phyloP scores from a whole-genome alignment of 345 rosid genomes.

The Pelargonium nanum region DNA sequence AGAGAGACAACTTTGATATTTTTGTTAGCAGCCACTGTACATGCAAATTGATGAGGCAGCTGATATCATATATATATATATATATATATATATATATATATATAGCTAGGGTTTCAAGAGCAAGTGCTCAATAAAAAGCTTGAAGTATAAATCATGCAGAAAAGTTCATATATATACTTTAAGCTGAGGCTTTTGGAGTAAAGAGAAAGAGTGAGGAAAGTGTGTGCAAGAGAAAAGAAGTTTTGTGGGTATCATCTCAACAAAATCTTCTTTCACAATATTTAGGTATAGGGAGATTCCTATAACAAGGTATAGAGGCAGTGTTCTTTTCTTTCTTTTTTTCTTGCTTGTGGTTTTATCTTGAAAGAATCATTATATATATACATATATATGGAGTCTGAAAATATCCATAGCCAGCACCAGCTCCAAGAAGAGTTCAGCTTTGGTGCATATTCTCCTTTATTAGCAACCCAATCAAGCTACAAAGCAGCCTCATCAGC shows the following conservation, averaged over 20 bases:
- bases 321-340: too few relatives aligned
- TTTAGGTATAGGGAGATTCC: too few relatives aligned
- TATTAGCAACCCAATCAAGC: slow-evolving; percentile 7
- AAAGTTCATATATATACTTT: not conserved
- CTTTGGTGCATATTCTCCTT: slow-evolving; percentile 10
- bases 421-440: slow-evolving; percentile 20
- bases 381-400: slow-evolving; percentile 18
- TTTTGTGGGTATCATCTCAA: not conserved
- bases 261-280: too few relatives aligned
- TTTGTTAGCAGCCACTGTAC: not conserved
- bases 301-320: too few relatives aligned
- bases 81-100: too few relatives aligned
- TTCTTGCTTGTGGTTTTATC: too few relatives aligned
- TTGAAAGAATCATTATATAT: too few relatives aligned
- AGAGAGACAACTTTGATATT: not conserved
- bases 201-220: too few relatives aligned
- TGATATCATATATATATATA: too few relatives aligned
- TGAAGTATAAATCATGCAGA: not conserved
- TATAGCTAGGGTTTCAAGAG: not conserved
- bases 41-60: not conserved
- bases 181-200: not conserved
- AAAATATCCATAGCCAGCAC: slow-evolving; percentile 18
- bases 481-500: slow-evolving; percentile 5
- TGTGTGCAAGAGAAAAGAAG: not conserved
- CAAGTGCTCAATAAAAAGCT: not conserved